Evolutionary conservation across 352 stramenopile species (phyloP), one percentile per base, ranked within the genome.

Genomic region (Aphanomyces invadans): DNA sequence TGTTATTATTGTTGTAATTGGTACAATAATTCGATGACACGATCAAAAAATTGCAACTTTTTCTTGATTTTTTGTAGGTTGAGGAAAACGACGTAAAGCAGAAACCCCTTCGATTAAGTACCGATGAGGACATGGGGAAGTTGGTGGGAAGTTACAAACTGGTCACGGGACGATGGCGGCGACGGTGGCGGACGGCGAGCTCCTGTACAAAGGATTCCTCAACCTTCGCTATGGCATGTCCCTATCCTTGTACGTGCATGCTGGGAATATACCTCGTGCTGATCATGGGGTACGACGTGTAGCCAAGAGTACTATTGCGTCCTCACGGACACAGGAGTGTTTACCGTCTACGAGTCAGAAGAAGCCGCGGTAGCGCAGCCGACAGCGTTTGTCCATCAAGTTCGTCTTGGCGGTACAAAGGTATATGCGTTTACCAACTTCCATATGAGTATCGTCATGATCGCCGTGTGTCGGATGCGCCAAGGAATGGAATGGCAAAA

Each of bases 241-340:
- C 21, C 11, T 67, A 17, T 46, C 39, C 23, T 67, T 67, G 60
- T 67, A 67, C 60, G 59, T 57, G n/a, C 7, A 29, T 10, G 19
- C 54, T 23, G 11, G n/a, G n/a, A n/a, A n/a, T n/a, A n/a, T n/a
- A n/a, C n/a, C n/a, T n/a, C n/a, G n/a, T n/a, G n/a, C n/a, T n/a
- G n/a, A n/a, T n/a, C n/a, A n/a, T n/a, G n/a, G n/a, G n/a, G n/a
- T n/a, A n/a, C 17, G 17, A 31, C 52, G 7, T 36, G 44, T 67
- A 67, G 60, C 60, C 38, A 67, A 60, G 46, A 67, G 60, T 67
- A 67, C 31, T 67, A 57, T 23, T 59, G 60, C 33, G 49, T 57
- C 21, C 33, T 67, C 60, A 59, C 42, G 5, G 60, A 67, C 33
- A 67, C 60, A 17, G 60, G 60, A 9, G 60, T 67, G 31, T 46